Evolutionary conservation across 805 yeast genomes (phyloP), one percentile per base, ranked within the genome.

Genomic region (Kodamaea kaohsiungensis): DNA sequence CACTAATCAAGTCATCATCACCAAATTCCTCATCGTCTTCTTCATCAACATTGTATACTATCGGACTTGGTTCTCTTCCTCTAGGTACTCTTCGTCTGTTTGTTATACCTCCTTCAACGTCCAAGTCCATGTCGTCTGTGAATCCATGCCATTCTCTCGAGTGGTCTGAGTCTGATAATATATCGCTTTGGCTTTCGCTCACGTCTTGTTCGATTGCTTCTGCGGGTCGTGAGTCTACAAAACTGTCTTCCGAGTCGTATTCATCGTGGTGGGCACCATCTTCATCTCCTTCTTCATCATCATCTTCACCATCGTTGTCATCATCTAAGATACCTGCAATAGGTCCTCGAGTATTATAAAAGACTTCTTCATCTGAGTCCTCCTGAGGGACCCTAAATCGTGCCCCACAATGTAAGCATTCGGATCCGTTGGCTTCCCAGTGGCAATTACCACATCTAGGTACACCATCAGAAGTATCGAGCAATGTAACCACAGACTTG

Each of bases 381-480:
- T 67, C 66, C 19, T 70, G 69, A 1, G 75, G 66, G 7, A 63
- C 58, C 19, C 76, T 62, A 56, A 87, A 78, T 33, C 83, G 65
- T 54, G 82, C 70, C 3, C 87, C 87, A 67, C 95, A 88, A 61
- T 88, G 87, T 5, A 82, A 76, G 62, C 95, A 88, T n/a, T 69
- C 73, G 2, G 78, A 70, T 0, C 89, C 91, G 56, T 82, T 82
- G 0, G 87, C 84, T 61, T 88, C 93, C 93, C 93, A 88, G 62
- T 85, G 91, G 65, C 95, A 88, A 53, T 82, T 80, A 7, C 88
- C 82, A 63, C 95, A 88, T 52, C 93, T 69, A 0, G 88, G 82
- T 8, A 88, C 89, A 1, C 91, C 91, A 61, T 88, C 93, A 27
- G 82, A 82, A 27, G 72, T 73, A 61, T 86, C 91, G 0, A 85